A percentile compares a stretch with the other conserved stretches of the same genome.
phyloP scores from a whole-genome alignment of 305 asterid genomes.

The Salvia sclarea region DNA sequence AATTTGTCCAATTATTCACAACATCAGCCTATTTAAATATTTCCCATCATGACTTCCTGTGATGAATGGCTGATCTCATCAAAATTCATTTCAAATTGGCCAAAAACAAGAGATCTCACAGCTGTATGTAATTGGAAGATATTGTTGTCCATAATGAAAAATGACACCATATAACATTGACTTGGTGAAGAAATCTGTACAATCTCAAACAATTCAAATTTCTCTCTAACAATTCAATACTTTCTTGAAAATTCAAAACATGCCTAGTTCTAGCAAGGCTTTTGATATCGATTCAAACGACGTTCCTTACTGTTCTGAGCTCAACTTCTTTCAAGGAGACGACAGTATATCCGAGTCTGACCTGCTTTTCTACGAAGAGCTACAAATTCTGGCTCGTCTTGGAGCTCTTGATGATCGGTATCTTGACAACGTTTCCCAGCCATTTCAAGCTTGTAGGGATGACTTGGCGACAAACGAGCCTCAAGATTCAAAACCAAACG shows the following conservation, averaged over 20 bases:
- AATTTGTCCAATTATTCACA: background rate
- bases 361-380: constrained; percentile 4
- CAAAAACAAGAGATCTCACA: background rate
- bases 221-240: no score
- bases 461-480: background rate
- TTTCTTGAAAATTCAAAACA: no score
- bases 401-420: constrained; percentile 16
- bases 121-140: background rate
- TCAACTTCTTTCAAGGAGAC: background rate
- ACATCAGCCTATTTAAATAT: background rate
- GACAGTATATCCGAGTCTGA: background rate
- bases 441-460: constrained; percentile 14
- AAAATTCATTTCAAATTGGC: background rate
- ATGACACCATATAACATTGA: no score
- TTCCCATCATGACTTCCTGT: background rate
- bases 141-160: no score
- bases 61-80: background rate
- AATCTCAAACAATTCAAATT: background rate
- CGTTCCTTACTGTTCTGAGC: background rate
- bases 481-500: constrained; percentile 8
- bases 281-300: no score
- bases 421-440: constrained; percentile 16
- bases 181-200: background rate
- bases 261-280: constrained; percentile 10
- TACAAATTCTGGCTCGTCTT: background rate